Evolutionary conservation across 257 asterid genomes (phyloP).

Genomic region (Linaria vulgaris): DNA sequence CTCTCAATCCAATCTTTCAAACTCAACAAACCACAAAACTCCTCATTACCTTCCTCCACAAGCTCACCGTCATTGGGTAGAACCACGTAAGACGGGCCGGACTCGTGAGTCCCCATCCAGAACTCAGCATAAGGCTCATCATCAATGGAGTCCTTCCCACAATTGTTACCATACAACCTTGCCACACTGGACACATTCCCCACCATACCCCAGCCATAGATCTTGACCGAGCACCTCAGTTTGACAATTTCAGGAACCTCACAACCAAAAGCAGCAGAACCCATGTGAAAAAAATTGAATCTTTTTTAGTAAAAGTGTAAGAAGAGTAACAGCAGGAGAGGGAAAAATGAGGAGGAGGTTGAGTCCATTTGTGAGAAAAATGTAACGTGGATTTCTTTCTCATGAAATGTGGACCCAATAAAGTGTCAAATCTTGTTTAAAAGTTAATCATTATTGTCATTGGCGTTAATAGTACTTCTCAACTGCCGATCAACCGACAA

Average conservation of each 20-base stretch:
- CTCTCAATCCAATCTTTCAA: constrained; percentile 80
- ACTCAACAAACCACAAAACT: constrained; percentile 29
- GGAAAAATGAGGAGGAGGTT: not conserved
- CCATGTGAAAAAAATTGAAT: not conserved
- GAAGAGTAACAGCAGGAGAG: not conserved
- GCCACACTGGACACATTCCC: constrained; percentile 61
- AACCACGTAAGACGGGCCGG: constrained; percentile 68
- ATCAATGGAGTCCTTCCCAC: constrained; percentile 36
- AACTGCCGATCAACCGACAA: too few relatives aligned
- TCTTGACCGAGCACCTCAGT: constrained; percentile 63
- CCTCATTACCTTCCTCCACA: too few relatives aligned
- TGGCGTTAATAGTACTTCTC: too few relatives aligned
- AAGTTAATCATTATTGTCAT: too few relatives aligned
- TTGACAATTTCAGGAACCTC: constrained; percentile 32
- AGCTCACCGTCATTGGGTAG: not conserved
- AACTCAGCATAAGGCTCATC: constrained; percentile 71
- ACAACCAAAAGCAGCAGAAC: not conserved
- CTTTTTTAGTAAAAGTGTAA: too few relatives aligned
- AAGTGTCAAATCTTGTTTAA: too few relatives aligned
- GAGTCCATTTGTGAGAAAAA: too few relatives aligned
- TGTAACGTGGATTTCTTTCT: too few relatives aligned
- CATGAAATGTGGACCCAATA: too few relatives aligned
- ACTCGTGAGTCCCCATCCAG: constrained; percentile 94
- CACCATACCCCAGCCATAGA: constrained; percentile 68
- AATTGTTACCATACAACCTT: constrained; percentile 49